phyloP scores from a whole-genome alignment of 1,139 yeast species.

The Yamadazyma siamensis region DNA sequence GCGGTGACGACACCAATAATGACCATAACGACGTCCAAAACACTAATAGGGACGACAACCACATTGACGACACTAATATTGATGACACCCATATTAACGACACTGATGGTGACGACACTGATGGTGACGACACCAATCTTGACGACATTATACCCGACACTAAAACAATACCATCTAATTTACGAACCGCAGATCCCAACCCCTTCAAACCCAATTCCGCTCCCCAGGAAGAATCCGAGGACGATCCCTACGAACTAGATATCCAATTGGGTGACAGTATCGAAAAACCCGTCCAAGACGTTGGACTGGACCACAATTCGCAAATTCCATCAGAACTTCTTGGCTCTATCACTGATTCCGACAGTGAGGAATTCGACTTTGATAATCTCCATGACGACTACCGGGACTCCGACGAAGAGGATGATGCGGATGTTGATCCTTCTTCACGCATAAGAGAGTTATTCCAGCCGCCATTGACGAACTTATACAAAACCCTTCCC shows the following conservation, averaged over 20 bases:
- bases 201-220: too few species aligned
- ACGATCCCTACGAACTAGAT: slow-evolving; percentile 12
- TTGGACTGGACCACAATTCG: too few species aligned
- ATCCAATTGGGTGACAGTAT: slow-evolving; percentile 7
- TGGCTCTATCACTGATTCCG: not conserved
- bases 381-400: slow-evolving; percentile 50
- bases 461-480: slow-evolving; percentile 61
- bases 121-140: not conserved
- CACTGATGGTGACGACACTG: slow-evolving; percentile 12
- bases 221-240: too few species aligned
- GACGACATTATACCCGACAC: too few species aligned
- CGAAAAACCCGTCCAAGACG: too few species aligned
- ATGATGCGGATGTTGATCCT: slow-evolving; percentile 11
- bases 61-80: too few species aligned
- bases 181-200: too few species aligned
- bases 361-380: slow-evolving; percentile 30
- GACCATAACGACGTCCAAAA: too few species aligned
- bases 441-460: slow-evolving; percentile 33
- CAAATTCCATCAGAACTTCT: not conserved
- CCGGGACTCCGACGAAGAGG: slow-evolving; percentile 32
- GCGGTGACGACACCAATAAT: slow-evolving; percentile 16
- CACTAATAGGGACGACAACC: too few species aligned
- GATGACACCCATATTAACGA: too few species aligned
- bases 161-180: too few species aligned
- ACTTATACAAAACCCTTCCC: slow-evolving; percentile 37